Conservation (phyloP, 768 basidiomycete species). For the Rhodotorula toruloides region DNA sequence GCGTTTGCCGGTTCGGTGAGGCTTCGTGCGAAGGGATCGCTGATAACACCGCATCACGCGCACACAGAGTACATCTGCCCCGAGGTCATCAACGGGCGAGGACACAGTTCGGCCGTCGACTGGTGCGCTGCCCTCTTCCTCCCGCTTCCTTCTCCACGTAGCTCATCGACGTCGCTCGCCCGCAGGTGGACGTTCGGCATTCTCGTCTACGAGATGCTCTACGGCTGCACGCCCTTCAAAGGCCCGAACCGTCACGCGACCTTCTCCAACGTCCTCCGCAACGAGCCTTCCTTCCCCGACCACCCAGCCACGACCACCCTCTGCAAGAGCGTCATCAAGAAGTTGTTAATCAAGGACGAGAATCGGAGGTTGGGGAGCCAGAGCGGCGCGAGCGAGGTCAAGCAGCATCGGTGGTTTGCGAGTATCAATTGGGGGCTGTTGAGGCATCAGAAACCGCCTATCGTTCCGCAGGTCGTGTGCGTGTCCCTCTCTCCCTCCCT, state of each 20-base stretch:
- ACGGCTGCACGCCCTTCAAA: constrained; percentile 98
- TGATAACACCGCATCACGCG: constrained; percentile 1
- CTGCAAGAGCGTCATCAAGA: constrained; percentile 78
- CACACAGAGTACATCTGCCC: constrained; percentile 91
- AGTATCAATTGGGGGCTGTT: constrained; percentile 96
- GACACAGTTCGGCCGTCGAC: constrained; percentile 96
- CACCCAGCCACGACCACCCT: constrained; percentile 68
- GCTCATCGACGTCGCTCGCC: not conserved
- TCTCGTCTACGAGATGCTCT: constrained; percentile 92
- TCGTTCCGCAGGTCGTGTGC: constrained; percentile 32
- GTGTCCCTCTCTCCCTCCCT: not conserved
- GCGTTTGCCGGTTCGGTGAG: constrained; percentile 21
- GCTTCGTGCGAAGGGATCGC: no score
- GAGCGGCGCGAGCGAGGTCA: constrained; percentile 96
- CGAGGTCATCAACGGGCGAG: constrained; percentile 92
- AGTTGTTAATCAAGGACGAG: constrained; percentile 89
- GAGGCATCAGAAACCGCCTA: constrained; percentile 81
- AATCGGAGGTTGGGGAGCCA: constrained; percentile 77
- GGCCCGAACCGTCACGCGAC: constrained; percentile 89
- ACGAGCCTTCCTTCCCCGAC: constrained; percentile 82
- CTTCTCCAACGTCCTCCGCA: constrained; percentile 86
- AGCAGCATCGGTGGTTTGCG: constrained; percentile 96
- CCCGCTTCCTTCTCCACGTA: not conserved
- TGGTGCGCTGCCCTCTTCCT: constrained; percentile 58
- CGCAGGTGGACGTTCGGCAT: constrained; percentile 75